A percentile compares a stretch with the other conserved stretches of the same genome.
Conservation (phyloP, 345 rosid genomes). For the Rhodamnia argentea region DNA sequence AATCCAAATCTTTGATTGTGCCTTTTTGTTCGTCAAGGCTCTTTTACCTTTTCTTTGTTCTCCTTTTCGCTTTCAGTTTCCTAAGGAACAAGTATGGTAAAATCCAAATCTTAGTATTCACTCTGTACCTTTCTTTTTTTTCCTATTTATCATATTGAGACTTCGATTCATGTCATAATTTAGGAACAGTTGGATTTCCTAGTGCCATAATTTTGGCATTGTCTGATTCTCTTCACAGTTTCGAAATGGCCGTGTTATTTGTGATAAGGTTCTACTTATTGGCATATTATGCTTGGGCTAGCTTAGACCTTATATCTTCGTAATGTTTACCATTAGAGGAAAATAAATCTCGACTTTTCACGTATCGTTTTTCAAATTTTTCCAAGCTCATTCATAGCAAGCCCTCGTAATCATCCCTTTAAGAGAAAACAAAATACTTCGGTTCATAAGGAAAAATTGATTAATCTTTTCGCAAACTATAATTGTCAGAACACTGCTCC, state of each 20-base stretch:
- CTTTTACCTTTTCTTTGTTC: too few relatives aligned
- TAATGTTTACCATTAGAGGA: neutral
- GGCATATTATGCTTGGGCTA: neutral
- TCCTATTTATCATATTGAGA: too few relatives aligned
- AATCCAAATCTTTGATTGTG: too few relatives aligned
- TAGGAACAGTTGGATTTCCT: too few relatives aligned
- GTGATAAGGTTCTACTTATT: neutral
- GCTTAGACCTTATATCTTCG: too few relatives aligned
- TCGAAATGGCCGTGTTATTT: neutral
- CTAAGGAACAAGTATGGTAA: too few relatives aligned
- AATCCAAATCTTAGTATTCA: too few relatives aligned
- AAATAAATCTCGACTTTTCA: neutral
- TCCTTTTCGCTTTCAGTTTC: too few relatives aligned
- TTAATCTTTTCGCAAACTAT: neutral
- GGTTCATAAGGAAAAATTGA: neutral
- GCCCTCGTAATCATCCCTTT: neutral
- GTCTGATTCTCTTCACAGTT: neutral
- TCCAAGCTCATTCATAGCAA: neutral
- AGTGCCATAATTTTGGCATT: neutral
- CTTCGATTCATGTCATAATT: too few relatives aligned
- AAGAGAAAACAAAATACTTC: neutral
- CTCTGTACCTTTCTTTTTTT: too few relatives aligned
- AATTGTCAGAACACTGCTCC: too few relatives aligned
- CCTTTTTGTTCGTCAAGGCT: too few relatives aligned
- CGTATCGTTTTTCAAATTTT: neutral